Evolutionary conservation across 495 filamentous ascomycete genomes (phyloP), one percentile per base, ranked within the genome.

Genomic region (Talaromyces adpressus): DNA sequence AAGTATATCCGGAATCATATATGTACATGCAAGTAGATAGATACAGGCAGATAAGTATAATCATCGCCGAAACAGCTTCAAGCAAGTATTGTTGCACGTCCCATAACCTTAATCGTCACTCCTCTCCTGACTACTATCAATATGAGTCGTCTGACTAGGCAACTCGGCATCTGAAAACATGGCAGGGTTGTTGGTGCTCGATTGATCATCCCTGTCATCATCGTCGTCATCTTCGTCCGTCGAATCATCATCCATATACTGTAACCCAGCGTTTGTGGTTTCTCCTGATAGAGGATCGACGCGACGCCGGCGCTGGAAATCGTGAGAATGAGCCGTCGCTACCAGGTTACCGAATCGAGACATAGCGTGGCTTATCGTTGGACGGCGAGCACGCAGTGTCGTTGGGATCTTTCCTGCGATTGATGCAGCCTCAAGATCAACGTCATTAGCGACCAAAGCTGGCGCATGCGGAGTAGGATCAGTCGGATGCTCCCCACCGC

Each of bases 241-340:
- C 6, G 70, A 64, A 34, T 18, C 18, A 47, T 59, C 54, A 30
- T 45, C 34, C 25, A 59, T 66, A 12, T 65, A 70, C 14, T 39
- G 16, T 23, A 63, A 25, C 18, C 64, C 68, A 22, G 62, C 69
- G 6, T 66, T 56, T n/a, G 71, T 65, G 23, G 59, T 41, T 29
- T 65, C 67, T 14, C 64, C 69, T 7, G 70, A 67, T 12, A 75
- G 57, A 41, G 71, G 69, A 14, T 71, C 77, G 4, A 84, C 80
- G 57, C 77, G 82, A 57, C 84, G 78, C 72, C 83, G 87, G 71
- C 90, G 84, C 76, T 94, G 87, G 72, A 96, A 97, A 71, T 97
- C 92, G 68, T 94, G 89, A 39, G 85, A 87, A 66, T 97, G 92
- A 9, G 92, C 92, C 45, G 82, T 77, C 5, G 87, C 84, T 65